phyloP scores from a whole-genome alignment of 2,329 filamentous ascomycete genomes.

The Calonectria pauciramosa region DNA sequence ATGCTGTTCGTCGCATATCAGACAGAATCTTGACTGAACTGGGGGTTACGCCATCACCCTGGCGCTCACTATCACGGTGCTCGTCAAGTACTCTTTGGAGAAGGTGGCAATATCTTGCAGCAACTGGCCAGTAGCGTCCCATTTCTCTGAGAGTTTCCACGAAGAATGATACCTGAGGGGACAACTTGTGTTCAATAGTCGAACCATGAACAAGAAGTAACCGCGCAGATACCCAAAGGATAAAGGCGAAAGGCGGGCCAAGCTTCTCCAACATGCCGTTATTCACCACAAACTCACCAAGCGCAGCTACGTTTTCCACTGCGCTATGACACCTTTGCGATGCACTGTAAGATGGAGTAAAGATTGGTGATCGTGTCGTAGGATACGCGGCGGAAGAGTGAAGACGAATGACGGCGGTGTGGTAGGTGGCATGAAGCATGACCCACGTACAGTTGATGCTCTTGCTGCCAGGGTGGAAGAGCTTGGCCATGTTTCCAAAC shows the following conservation, averaged over 20 bases:
- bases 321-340: slow-evolving; percentile 86
- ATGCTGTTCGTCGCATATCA: slow-evolving; percentile 92
- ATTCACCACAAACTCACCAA: slow-evolving; percentile 83
- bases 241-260: slow-evolving; percentile 92
- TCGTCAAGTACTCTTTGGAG: slow-evolving; percentile 89
- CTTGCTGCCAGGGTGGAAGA: slow-evolving; percentile 80
- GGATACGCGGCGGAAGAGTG: slow-evolving; percentile 95
- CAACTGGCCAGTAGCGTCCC: slow-evolving; percentile 88
- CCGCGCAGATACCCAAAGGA: slow-evolving; percentile 90
- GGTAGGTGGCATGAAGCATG: slow-evolving; percentile 91
- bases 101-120: slow-evolving; percentile 83
- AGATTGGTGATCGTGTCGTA: slow-evolving; percentile 88
- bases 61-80: slow-evolving; percentile 82
- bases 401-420: slow-evolving; percentile 89
- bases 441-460: slow-evolving; percentile 86
- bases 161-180: slow-evolving; percentile 83
- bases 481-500: slow-evolving; percentile 85
- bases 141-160: slow-evolving; percentile 86
- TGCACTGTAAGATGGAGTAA: slow-evolving; percentile 89
- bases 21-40: slow-evolving; percentile 88
- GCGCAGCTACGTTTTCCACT: slow-evolving; percentile 84
- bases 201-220: slow-evolving; percentile 91
- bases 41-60: slow-evolving; percentile 81
- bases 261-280: slow-evolving; percentile 83
- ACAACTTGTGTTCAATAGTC: slow-evolving; percentile 87